These are phyloP conservation scores for Elaphomyces granulatus DNA, from an alignment of 495 filamentous ascomycete genomes.

Conservation along the genomic window DNA sequence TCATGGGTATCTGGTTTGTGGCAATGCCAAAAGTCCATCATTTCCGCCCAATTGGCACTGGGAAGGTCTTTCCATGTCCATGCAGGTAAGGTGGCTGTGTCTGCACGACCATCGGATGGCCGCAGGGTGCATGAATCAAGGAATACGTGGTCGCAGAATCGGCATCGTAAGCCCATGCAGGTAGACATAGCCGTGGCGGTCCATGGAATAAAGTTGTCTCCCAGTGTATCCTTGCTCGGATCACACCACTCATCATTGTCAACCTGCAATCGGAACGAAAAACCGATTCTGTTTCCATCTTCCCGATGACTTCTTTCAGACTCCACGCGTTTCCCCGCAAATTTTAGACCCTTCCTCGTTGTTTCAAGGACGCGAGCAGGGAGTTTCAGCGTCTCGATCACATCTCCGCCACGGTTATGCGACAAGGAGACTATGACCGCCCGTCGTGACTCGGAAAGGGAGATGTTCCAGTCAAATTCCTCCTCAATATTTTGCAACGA, in stretches of 20 bases:
- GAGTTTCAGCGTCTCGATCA: conserved; percentile 43
- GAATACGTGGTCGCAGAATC: conserved; percentile 34
- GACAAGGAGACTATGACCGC: conserved; percentile 27
- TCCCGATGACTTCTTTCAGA: not conserved
- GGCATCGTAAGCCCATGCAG: conserved; percentile 46
- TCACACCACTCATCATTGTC: conserved; percentile 23
- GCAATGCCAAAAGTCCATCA: conserved; percentile 99
- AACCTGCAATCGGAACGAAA: conserved; percentile 57
- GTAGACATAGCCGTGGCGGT: conserved; percentile 46
- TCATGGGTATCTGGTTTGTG: conserved; percentile 65
- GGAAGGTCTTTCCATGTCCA: conserved; percentile 86
- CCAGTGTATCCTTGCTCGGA: conserved; percentile 15
- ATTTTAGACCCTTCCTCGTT: conserved; percentile 13
- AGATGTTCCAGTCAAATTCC: conserved; percentile 12
- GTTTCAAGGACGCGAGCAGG: conserved; percentile 43
- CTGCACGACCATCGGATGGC: not conserved
- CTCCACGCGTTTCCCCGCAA: conserved; percentile 1
- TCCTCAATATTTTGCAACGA: conserved; percentile 38
- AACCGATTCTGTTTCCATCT: conserved; percentile 12
- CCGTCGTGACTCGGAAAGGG: conserved; percentile 28
- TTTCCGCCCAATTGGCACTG: conserved; percentile 95
- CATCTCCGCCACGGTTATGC: conserved; percentile 34
- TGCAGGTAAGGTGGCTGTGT: not conserved
- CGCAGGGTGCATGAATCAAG: conserved; percentile 10
- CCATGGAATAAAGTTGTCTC: conserved; percentile 50